Evolutionary conservation across 805 yeast species (phyloP), one percentile per base, ranked within the genome.

Genomic region (Phaffomyces thermotolerans): DNA sequence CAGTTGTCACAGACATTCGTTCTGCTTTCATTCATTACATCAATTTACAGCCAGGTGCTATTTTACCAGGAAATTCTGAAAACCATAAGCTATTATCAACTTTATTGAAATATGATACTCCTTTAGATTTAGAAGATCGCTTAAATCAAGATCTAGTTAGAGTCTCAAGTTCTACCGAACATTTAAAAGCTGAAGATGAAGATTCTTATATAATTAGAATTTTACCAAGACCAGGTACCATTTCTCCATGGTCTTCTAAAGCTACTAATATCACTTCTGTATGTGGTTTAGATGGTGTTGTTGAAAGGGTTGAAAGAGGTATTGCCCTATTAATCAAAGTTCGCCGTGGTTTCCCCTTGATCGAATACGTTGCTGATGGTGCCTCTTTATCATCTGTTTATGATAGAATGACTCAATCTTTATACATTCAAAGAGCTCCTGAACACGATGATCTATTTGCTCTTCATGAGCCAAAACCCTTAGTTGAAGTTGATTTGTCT

Each of bases 221-320:
- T 41, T 72, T 89, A 41, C 99, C 99, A 36, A 79, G 98, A 64
- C 71, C 89, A 8, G 99, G 99, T 48, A 93, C 99, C 12, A 91
- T 93, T 52, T 90, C 98, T 23, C 98, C 99, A 30, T 93, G 99
- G 99, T 87, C 96, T 9, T 90, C 98, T 13, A 93, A 93, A 68
- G 99, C 99, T 24, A 90, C 99, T 34, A 91, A 93, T 66, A 93
- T 93, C 53, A 76, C 90, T 41, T 78, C 81, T 44, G 95, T 86
- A 44, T 87, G 96, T 67, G 96, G 96, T 9, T 73, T 93, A 48
- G 75, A 71, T 33, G 71, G 73, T 17, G 75, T 73, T 48, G 72
- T 93, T 39, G 86, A 79, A 58, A 77, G 98, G 56, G 81, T 93
- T 45, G 99, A 93, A 70, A 79, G 99, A 59, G 99, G 99, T 46